A percentile compares a stretch with the other conserved stretches of the same genome.
Evolutionary conservation across 1,139 yeast genomes (phyloP).

Genomic region (Yamadazyma friedrichii): DNA sequence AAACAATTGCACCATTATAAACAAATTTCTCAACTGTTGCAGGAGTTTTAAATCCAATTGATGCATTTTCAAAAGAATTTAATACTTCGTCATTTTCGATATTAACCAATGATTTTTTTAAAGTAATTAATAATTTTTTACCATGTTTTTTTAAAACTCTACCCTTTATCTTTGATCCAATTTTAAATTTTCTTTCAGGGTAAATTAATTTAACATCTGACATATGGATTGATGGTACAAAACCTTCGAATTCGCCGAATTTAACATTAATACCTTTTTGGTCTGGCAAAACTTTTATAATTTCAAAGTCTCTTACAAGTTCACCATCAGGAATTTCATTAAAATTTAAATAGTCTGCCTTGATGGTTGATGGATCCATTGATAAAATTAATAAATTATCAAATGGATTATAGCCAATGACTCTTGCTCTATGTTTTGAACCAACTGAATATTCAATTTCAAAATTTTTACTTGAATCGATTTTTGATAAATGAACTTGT

Average conservation of each 20-base stretch:
- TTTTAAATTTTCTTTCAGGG: constrained; percentile 90
- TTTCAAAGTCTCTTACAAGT: constrained; percentile 52
- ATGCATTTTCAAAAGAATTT: constrained; percentile 50
- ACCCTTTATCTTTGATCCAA: constrained; percentile 76
- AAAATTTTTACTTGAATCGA: constrained; percentile 52
- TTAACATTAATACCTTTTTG: constrained; percentile 65
- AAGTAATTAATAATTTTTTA: constrained; percentile 56
- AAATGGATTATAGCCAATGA: constrained; percentile 62
- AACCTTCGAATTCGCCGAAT: constrained; percentile 67
- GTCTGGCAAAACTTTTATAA: constrained; percentile 63
- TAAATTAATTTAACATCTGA: constrained; percentile 81
- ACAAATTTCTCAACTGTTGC: constrained; percentile 77
- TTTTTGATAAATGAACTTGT: constrained; percentile 70
- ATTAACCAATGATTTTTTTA: constrained; percentile 80
- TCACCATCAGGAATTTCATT: constrained; percentile 80
- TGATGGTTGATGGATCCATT: constrained; percentile 61
- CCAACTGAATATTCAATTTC: constrained; percentile 58
- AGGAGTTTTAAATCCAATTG: constrained; percentile 59
- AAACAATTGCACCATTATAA: constrained; percentile 76
- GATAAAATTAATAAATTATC: constrained; percentile 72
- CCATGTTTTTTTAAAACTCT: constrained; percentile 51
- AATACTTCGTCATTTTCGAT: constrained; percentile 60
- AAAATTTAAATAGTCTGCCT: constrained; percentile 61
- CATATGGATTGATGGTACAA: constrained; percentile 73
- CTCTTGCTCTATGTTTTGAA: constrained; percentile 72